phyloP scores from a whole-genome alignment of 805 yeast species.

The Yamadazyma phyllophila region DNA sequence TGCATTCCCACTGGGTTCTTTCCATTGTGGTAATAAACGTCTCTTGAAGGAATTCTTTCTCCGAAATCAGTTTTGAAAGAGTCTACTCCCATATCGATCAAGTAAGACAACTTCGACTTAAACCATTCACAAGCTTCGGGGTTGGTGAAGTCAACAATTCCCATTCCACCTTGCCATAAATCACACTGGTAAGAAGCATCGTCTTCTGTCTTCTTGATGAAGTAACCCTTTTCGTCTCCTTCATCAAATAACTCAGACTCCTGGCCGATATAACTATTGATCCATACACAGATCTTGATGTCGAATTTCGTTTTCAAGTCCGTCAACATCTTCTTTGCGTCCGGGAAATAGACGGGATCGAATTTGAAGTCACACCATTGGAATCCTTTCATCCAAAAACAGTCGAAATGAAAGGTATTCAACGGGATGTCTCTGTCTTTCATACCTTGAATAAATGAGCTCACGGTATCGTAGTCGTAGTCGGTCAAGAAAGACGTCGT shows the following conservation, averaged over 20 bases:
- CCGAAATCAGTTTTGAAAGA: conserved; percentile 40
- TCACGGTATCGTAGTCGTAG: conserved; percentile 33
- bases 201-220: conserved; percentile 22
- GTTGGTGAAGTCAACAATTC: conserved; percentile 37
- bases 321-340: conserved; percentile 26
- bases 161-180: conserved; percentile 42
- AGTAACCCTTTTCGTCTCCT: conserved; percentile 29
- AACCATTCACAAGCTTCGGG: conserved; percentile 37
- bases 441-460: conserved; percentile 33
- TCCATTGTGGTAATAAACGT: conserved; percentile 26
- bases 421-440: conserved; percentile 33
- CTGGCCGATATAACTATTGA: conserved; percentile 37
- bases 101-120: conserved; percentile 22
- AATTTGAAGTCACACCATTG: conserved; percentile 42
- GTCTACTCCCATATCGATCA: conserved; percentile 35
- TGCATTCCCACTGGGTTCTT: conserved; percentile 35
- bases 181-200: conserved; percentile 34
- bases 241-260: conserved; percentile 30
- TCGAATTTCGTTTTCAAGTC: conserved; percentile 27
- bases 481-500: conserved; percentile 38
- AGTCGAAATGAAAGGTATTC: conserved; percentile 35
- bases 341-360: conserved; percentile 32
- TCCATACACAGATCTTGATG: conserved; percentile 35
- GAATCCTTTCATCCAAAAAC: conserved; percentile 41
- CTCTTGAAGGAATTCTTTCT: conserved; percentile 33